Percentiles rank a stretch among this genome's conserved stretches.
phyloP scores from a whole-genome alignment of 2,329 filamentous ascomycete species.

The Xylaria sp. region DNA sequence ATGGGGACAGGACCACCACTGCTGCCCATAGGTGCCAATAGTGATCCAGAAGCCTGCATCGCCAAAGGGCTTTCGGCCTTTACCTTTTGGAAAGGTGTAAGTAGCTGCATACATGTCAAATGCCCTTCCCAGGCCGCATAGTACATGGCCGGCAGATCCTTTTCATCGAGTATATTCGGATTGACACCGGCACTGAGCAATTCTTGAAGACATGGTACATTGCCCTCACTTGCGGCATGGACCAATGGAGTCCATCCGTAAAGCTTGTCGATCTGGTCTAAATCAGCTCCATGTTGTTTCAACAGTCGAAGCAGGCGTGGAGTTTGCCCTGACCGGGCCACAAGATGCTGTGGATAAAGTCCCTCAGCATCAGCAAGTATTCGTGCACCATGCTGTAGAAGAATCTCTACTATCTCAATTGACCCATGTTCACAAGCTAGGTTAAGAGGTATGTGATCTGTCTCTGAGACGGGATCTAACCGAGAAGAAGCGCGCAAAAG shows the following conservation, averaged over 20 bases:
- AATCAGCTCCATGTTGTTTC: slow-evolving; percentile 85
- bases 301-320: slow-evolving; percentile 83
- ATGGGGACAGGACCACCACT: slow-evolving; percentile 68
- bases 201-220: slow-evolving; percentile 85
- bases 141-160: slow-evolving; percentile 93
- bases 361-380: slow-evolving; percentile 97
- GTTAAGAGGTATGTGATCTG: slow-evolving; percentile 94
- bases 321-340: slow-evolving; percentile 86
- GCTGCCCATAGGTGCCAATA: slow-evolving; percentile 58
- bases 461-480: slow-evolving; percentile 84
- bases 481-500: slow-evolving; percentile 83
- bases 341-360: slow-evolving; percentile 94
- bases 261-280: slow-evolving; percentile 93
- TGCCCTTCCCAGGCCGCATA: slow-evolving; percentile 99
- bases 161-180: slow-evolving; percentile 86
- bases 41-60: slow-evolving; percentile 53
- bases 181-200: slow-evolving; percentile 84
- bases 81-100: slow-evolving; percentile 69
- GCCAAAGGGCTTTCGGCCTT: slow-evolving; percentile 58
- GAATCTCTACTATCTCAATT: slow-evolving; percentile 82
- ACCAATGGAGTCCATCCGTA: slow-evolving; percentile 98
- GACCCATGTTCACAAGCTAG: slow-evolving; percentile 95
- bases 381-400: slow-evolving; percentile 81
- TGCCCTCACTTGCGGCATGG: slow-evolving; percentile 95
- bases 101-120: slow-evolving; percentile 89